Evolutionary conservation across 768 basidiomycete species (phyloP).

Genomic region (Lactarius akahatsu): DNA sequence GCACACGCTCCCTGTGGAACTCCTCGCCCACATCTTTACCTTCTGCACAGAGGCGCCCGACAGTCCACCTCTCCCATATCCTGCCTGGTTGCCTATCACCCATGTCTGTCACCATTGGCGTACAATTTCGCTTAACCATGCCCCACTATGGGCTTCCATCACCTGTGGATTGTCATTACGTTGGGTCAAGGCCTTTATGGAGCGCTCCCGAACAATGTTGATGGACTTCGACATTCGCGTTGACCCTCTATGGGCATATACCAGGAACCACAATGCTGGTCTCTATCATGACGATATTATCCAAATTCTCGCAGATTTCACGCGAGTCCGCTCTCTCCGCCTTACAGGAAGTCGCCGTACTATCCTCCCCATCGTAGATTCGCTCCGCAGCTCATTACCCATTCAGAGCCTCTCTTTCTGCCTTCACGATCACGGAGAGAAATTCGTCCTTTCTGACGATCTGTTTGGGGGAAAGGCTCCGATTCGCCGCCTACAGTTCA

Average conservation of each 20-base stretch:
- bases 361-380: background rate
- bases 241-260: no score
- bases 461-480: background rate
- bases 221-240: background rate
- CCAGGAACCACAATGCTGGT: no score
- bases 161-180: background rate
- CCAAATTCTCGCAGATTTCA: background rate
- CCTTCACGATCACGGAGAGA: background rate
- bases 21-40: background rate
- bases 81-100: background rate
- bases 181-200: background rate
- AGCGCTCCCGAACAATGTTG: background rate
- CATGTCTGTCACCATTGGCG: background rate
- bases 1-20: background rate
- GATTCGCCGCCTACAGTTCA: background rate
- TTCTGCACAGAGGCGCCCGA: background rate
- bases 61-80: background rate
- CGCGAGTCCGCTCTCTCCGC: conserved; percentile 1
- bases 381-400: background rate
- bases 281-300: background rate
- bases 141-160: background rate
- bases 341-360: background rate
- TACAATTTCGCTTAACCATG: background rate
- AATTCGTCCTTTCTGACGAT: background rate
- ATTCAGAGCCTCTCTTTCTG: background rate